Base-by-base conservation (phyloP, 257 asterid genomes). In the Cordia subcordata region DNA sequence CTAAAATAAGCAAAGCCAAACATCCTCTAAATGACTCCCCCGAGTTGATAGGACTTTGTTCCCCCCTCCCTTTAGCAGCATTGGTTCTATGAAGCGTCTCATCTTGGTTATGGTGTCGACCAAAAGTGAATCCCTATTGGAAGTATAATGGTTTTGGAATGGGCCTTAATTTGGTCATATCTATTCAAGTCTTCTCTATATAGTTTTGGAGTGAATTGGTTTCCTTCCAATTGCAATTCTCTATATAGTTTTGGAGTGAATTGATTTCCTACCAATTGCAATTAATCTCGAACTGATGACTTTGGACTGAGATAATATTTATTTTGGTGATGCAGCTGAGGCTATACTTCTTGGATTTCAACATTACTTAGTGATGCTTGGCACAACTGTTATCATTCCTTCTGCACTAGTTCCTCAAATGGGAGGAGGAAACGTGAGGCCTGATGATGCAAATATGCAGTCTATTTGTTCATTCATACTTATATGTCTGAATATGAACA, bases 391-490 rank as follows among this genome's bases (percentile, higher is more conserved):
- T 69, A 74, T 88, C 59, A 88, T 88, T 58, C 90, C 96, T 13
- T 72, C 88, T 11, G 94, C 93, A 13, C 68, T 88, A 51, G 96
- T 88, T 70, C 95, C 95, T 71, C 96, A 88, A 72, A 88, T 88
- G 96, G 96, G 96, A 72, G 96, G 96, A 65, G 94, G 95, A 81
- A 79, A 82, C 49, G 95, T 88, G 67, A 81, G 91, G 35, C 68
- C 42, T 69, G 10, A 11, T 22, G 35, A 53, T 53, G 38, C 8
- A 12, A 33, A 18, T 14, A 1, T 14, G 8, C 13, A 8, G 16
- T 16, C n/a, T 8, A 12, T 16, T 45, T 45, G n/a, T 45, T 13
- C 20, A 16, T n/a, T 1, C 17, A 1, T 1, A 21, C 21, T 10
- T 11, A 21, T 53, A 53, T 53, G n/a, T n/a, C n/a, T 53, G 17